Percentiles rank a stretch among this genome's conserved stretches.
Evolutionary conservation across 371 early-diverging fungal species (phyloP).

Genomic region (Apophysomyces ossiformis): DNA sequence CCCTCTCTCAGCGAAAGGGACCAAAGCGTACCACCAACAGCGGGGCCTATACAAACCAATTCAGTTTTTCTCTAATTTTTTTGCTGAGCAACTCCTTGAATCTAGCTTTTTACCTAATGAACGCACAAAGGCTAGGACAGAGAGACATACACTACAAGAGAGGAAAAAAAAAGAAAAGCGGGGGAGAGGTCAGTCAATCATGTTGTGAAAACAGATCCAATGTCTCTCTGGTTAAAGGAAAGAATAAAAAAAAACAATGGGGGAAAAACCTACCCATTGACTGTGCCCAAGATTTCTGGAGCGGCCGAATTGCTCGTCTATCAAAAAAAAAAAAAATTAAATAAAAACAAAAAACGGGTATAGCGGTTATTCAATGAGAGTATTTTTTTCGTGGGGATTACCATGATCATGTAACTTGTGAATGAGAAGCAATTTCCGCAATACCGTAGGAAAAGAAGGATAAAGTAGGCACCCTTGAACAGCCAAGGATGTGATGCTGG

Average conservation of each 20-base stretch:
- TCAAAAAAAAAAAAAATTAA: background rate
- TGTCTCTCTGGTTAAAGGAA: background rate
- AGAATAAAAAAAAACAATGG: no score
- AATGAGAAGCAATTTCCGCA: slow-evolving; percentile 58
- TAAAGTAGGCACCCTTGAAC: slow-evolving; percentile 39
- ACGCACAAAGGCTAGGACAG: slow-evolving; percentile 63
- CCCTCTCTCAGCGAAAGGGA: slow-evolving; percentile 62
- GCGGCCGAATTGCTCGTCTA: slow-evolving; percentile 66
- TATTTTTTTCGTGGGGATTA: slow-evolving; percentile 16
- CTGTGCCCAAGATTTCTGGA: slow-evolving; percentile 61
- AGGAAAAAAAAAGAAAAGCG: slow-evolving; percentile 2
- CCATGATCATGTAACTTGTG: slow-evolving; percentile 68
- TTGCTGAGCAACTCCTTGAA: background rate
- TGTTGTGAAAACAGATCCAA: no score
- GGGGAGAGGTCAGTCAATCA: no score
- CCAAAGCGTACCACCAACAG: slow-evolving; percentile 68
- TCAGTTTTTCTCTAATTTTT: no score
- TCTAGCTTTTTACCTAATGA: slow-evolving; percentile 54
- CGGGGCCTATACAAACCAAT: slow-evolving; percentile 43
- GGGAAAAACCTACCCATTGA: slow-evolving; percentile 58
- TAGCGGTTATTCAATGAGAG: no score
- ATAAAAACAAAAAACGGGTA: no score
- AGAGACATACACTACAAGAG: slow-evolving; percentile 57
- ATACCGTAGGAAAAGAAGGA: slow-evolving; percentile 48
- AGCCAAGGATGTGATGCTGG: slow-evolving; percentile 20